Evolutionary conservation across 2,329 filamentous ascomycete genomes (phyloP).

Genomic region (Fusarium sp.): DNA sequence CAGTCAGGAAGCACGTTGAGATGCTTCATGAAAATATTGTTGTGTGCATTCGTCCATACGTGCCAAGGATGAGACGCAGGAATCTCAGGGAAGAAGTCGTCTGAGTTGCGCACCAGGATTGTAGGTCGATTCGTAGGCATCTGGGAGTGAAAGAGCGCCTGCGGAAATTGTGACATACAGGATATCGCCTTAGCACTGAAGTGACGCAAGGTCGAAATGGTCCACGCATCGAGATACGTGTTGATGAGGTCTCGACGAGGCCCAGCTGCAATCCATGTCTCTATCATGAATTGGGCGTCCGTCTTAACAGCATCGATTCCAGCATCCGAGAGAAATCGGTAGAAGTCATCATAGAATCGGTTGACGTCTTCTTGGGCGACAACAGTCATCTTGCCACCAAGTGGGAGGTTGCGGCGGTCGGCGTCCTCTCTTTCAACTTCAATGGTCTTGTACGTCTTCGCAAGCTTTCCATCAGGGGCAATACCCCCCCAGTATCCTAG

Average conservation of each 20-base stretch:
- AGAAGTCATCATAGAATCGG: constrained; percentile 92
- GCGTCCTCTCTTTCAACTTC: constrained; percentile 67
- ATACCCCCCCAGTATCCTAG: constrained; percentile 94
- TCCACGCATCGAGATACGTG: constrained; percentile 90
- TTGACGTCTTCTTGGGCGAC: constrained; percentile 81
- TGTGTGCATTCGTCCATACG: constrained; percentile 94
- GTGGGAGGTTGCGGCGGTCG: constrained; percentile 62
- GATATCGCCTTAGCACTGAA: constrained; percentile 86
- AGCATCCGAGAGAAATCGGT: constrained; percentile 79
- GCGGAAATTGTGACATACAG: constrained; percentile 94
- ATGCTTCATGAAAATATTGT: constrained; percentile 84
- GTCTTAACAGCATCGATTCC: constrained; percentile 93
- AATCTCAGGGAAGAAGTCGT: constrained; percentile 91
- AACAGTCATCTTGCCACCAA: constrained; percentile 78
- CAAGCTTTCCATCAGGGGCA: constrained; percentile 80
- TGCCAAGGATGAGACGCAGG: constrained; percentile 92
- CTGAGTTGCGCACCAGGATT: constrained; percentile 86
- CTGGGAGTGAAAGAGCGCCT: constrained; percentile 88
- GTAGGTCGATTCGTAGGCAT: constrained; percentile 81
- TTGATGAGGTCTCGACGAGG: constrained; percentile 80
- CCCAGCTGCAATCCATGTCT: constrained; percentile 78
- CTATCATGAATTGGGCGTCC: constrained; percentile 91
- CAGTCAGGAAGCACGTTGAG: constrained; percentile 90
- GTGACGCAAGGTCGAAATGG: constrained; percentile 80
- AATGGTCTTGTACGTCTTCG: constrained; percentile 83